A percentile compares a stretch with the other conserved stretches of the same genome.
Evolutionary conservation across 768 basidiomycete species (phyloP).

Genomic region (Leccinum longicurvipes): DNA sequence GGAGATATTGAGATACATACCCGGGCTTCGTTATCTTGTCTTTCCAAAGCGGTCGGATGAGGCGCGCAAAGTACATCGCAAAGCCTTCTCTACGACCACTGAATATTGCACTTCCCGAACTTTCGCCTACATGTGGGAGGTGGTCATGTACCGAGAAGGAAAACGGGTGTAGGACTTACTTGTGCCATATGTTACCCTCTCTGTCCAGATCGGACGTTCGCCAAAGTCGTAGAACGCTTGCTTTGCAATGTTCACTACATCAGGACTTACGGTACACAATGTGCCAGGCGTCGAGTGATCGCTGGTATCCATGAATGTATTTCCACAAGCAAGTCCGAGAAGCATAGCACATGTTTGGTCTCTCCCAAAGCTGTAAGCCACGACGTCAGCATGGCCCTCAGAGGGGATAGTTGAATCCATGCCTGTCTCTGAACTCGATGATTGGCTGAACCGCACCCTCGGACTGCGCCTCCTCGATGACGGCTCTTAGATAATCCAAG

Average conservation of each 20-base stretch:
- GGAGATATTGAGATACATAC: constrained; percentile 36
- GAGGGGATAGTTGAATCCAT: constrained; percentile 12
- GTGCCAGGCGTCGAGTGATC: constrained; percentile 44
- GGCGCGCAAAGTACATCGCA: constrained; percentile 79
- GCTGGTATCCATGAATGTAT: constrained; percentile 68
- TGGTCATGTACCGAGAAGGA: background rate
- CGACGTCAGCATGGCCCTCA: constrained; percentile 1
- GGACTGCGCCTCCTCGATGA: constrained; percentile 77
- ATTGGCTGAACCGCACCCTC: constrained; percentile 77
- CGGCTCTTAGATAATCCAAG: constrained; percentile 77
- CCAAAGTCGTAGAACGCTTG: constrained; percentile 86
- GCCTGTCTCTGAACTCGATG: constrained; percentile 81
- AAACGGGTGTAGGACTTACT: constrained; percentile 38
- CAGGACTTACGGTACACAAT: constrained; percentile 52
- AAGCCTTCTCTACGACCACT: constrained; percentile 89
- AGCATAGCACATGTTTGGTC: constrained; percentile 94
- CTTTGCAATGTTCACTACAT: constrained; percentile 69
- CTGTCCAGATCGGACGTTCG: constrained; percentile 79
- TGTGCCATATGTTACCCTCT: constrained; percentile 72
- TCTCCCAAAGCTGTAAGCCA: constrained; percentile 68
- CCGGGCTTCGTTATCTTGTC: constrained; percentile 64
- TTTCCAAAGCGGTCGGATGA: constrained; percentile 87
- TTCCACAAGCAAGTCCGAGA: constrained; percentile 79
- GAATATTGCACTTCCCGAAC: constrained; percentile 71
- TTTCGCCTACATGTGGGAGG: constrained; percentile 45